A percentile compares a stretch with the other conserved stretches of the same genome.
Conservation (phyloP, 106 monocot species). For the Vanilla planifolia region DNA sequence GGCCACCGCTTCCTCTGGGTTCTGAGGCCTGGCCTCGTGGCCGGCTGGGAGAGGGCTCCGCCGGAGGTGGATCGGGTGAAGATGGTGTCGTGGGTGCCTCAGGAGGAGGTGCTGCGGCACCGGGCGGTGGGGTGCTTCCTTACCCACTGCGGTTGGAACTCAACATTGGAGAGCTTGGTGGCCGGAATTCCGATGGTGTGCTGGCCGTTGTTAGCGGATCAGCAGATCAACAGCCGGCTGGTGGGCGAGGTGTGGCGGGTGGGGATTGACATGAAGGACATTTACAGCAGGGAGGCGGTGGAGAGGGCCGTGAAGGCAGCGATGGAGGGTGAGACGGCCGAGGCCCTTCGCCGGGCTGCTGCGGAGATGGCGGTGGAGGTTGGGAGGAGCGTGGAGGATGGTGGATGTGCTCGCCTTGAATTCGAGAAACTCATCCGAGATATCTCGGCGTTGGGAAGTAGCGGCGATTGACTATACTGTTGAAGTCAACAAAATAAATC, state of each 20-base stretch:
- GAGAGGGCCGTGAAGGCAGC: slow-evolving; percentile 21
- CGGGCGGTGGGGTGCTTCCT: slow-evolving; percentile 22
- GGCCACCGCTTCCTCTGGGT: slow-evolving; percentile 13
- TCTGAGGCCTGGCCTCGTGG: neutral
- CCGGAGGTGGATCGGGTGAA: neutral
- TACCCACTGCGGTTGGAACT: slow-evolving; percentile 35
- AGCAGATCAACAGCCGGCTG: slow-evolving; percentile 24
- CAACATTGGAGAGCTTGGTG: slow-evolving; percentile 16
- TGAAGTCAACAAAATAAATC: too few species aligned
- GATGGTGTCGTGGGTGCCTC: slow-evolving; percentile 15
- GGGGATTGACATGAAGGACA: slow-evolving; percentile 36
- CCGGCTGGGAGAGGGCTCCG: neutral
- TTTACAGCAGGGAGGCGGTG: neutral
- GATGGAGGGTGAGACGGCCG: slow-evolving; percentile 23
- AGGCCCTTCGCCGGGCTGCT: neutral
- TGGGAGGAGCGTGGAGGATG: slow-evolving; percentile 16
- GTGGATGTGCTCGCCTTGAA: slow-evolving; percentile 7
- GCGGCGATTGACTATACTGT: too few species aligned
- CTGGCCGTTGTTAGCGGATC: slow-evolving; percentile 1
- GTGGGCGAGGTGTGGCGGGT: slow-evolving; percentile 32
- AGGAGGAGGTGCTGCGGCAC: slow-evolving; percentile 26
- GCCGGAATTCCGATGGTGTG: slow-evolving; percentile 7
- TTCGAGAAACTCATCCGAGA: slow-evolving; percentile 7
- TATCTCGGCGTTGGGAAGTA: neutral
- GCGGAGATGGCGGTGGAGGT: slow-evolving; percentile 5